Evolutionary conservation across 1,284 basidiomycete species (phyloP).

Genomic region (Rhodotorula mucilaginosa): DNA sequence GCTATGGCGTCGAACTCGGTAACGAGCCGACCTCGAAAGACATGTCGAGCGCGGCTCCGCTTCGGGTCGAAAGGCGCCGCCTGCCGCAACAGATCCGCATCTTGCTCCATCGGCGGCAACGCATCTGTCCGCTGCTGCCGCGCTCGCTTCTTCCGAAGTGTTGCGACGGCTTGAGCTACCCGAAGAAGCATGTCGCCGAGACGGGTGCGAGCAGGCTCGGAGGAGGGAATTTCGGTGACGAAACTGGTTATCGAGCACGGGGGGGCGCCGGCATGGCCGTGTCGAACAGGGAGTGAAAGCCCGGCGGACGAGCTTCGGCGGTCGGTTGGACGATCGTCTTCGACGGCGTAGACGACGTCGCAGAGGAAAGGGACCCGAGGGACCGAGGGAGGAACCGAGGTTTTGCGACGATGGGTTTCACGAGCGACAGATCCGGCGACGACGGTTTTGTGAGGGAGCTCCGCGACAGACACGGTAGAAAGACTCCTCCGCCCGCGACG

Average conservation of each 20-base stretch:
- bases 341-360: background rate
- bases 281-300: slow-evolving; percentile 33
- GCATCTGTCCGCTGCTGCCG: background rate
- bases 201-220: background rate
- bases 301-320: slow-evolving; percentile 9
- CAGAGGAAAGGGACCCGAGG: background rate
- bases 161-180: background rate
- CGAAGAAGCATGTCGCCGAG: background rate
- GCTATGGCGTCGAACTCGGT: background rate
- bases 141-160: no score
- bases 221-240: background rate
- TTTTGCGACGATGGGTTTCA: background rate
- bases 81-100: slow-evolving; percentile 16
- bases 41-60: background rate
- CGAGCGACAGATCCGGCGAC: background rate
- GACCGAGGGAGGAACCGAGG: slow-evolving; percentile 1
- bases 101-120: background rate
- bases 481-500: background rate
- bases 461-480: background rate
- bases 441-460: background rate
- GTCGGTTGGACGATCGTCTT: background rate
- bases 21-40: background rate
- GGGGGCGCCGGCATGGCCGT: slow-evolving; percentile 24
- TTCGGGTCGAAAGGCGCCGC: background rate
- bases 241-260: slow-evolving; percentile 15